These are phyloP conservation scores for Strigomonas galati DNA, from an alignment of 208 protist species.

Conservation along the genomic window DNA sequence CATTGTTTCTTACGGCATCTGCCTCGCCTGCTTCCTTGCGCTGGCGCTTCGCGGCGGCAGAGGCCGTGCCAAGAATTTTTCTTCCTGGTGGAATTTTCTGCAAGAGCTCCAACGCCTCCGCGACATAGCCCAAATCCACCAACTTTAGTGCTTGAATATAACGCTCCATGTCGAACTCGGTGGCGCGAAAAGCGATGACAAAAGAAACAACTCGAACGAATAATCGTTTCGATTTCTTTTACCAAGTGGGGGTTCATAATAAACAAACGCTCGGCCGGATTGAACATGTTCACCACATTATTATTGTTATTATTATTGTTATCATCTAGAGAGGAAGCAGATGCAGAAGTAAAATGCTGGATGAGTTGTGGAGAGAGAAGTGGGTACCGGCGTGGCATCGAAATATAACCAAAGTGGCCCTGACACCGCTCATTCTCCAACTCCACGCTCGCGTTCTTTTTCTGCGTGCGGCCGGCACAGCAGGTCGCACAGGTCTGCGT, in stretches of 20 bases:
- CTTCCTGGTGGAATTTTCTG: slow-evolving; percentile 11
- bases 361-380: slow-evolving; percentile 3
- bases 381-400: slow-evolving; percentile 77
- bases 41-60: no score
- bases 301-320: no score
- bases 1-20: not conserved
- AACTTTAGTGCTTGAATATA: slow-evolving; percentile 77
- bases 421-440: slow-evolving; percentile 86
- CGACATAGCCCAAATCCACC: slow-evolving; percentile 63
- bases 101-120: slow-evolving; percentile 80
- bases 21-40: no score
- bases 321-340: no score
- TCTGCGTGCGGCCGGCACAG: slow-evolving; percentile 30
- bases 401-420: slow-evolving; percentile 84
- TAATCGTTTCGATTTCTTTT: slow-evolving; percentile 69
- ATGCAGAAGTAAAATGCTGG: no score
- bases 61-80: no score
- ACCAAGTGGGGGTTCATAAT: slow-evolving; percentile 83
- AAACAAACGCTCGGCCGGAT: slow-evolving; percentile 31
- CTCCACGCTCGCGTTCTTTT: slow-evolving; percentile 15
- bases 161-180: slow-evolving; percentile 78
- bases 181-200: slow-evolving; percentile 75
- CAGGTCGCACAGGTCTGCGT: slow-evolving; percentile 83
- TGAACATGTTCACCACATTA: no score
- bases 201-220: slow-evolving; percentile 86